Evolutionary conservation across 1,284 basidiomycete species (phyloP), one percentile per base, ranked within the genome.

Genomic region (Neolentinus lepideus): DNA sequence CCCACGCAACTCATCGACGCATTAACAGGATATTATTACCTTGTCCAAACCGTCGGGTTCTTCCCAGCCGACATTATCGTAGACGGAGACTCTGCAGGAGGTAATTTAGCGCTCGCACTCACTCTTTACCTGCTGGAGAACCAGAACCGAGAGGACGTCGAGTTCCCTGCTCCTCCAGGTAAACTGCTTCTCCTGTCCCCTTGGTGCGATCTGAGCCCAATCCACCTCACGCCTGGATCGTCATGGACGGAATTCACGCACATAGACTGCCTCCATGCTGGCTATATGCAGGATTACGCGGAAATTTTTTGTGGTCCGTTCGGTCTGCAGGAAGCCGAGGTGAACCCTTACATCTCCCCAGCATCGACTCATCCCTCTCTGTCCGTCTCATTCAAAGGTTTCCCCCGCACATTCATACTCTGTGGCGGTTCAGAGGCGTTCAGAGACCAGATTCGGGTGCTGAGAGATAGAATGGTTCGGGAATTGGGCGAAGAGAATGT

Each of bases 261-360:
- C 25, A 71, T 74, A 1, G 80, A 82, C 63, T 76, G 73, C 60
- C 62, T 81, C 51, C 56, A 51, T 11, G 58, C 57, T 11, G 29
- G 8, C 16, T 10, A 31, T 19, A n/a, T n/a, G 2, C 58, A 58
- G 14, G 53, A 56, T 10, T 77, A 76, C 59, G 65, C 71, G 12
- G 62, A 64, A 31, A 54, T 57, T 24, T 77, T 79, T 58, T 56
- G 71, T 8, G 78, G 78, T 8, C 68, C 71, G 1, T 71, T 78
- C 54, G 74, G 75, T 9, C 54, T 63, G 0, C 72, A 67, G 1
- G 71, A 68, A 9, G 71, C 72, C 11, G 68, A 71, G 14, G 66
- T 63, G 3, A 83, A 78, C 59, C 65, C 67, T 10, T 85, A 82
- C 61, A 73, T 85, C 45, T 84, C 80, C 0, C 83, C 84, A 1